phyloP scores from a whole-genome alignment of 1,139 yeast genomes.

The Lodderomyces pseudojiufengensis region DNA sequence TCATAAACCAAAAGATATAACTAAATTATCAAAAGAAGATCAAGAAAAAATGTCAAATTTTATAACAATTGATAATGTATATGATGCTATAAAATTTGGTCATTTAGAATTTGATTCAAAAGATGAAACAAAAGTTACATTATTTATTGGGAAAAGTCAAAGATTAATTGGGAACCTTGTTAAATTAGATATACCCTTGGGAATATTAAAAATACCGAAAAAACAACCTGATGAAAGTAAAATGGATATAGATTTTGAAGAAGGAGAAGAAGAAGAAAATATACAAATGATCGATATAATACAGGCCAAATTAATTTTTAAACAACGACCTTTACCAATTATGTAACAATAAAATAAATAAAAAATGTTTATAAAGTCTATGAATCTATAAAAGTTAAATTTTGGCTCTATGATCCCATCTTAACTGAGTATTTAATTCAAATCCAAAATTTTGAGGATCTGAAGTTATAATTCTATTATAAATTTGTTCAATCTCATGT shows the following conservation, averaged over 20 bases:
- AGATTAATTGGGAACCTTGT: constrained; percentile 57
- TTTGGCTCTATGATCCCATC: constrained; percentile 25
- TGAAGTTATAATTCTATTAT: constrained; percentile 36
- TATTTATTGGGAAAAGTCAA: constrained; percentile 65
- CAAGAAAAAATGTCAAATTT: constrained; percentile 24
- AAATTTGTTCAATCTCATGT: constrained; percentile 49
- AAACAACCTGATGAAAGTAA: constrained; percentile 18
- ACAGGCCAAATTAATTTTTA: constrained; percentile 53
- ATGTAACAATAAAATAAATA: too few relatives aligned
- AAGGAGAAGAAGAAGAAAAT: constrained; percentile 12
- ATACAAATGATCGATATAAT: constrained; percentile 59
- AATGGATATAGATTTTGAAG: constrained; percentile 14
- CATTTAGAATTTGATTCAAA: constrained; percentile 46
- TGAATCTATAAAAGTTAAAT: neutral
- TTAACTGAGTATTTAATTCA: constrained; percentile 17
- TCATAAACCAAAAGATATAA: constrained; percentile 24
- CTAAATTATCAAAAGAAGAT: constrained; percentile 13
- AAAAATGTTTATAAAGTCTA: too few relatives aligned
- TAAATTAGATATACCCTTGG: constrained; percentile 58
- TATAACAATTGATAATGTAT: constrained; percentile 32
- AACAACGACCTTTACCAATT: constrained; percentile 67
- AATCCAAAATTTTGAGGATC: constrained; percentile 21
- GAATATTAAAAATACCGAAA: constrained; percentile 45
- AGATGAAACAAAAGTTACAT: constrained; percentile 45
- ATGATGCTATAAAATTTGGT: constrained; percentile 58